A percentile compares a stretch with the other conserved stretches of the same genome.
phyloP scores from a whole-genome alignment of 1,284 basidiomycete species.

The Puccinia polysora region DNA sequence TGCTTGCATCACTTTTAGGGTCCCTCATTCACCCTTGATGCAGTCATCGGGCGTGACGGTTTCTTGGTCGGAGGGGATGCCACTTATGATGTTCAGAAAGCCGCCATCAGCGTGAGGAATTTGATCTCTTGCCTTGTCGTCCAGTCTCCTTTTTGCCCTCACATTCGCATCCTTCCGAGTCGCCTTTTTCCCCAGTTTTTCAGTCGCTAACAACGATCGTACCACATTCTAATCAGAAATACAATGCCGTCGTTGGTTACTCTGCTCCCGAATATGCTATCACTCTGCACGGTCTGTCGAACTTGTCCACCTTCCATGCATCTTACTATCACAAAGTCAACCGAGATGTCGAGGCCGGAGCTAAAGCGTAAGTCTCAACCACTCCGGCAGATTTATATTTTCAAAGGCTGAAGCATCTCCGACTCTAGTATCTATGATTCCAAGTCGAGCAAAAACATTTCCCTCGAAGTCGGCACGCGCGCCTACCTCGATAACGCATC shows the following conservation, averaged over 20 bases:
- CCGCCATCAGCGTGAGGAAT: conserved; percentile 68
- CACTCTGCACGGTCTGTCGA: conserved; percentile 89
- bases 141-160: too few relatives aligned
- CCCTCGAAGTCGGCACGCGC: conserved; percentile 94
- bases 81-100: conserved; percentile 91
- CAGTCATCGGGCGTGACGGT: conserved; percentile 84
- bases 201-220: too few relatives aligned
- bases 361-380: conserved; percentile 62
- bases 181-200: too few relatives aligned
- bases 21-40: conserved; percentile 43
- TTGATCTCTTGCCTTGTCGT: too few relatives aligned
- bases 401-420: too few relatives aligned
- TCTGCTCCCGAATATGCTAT: conserved; percentile 95
- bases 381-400: too few relatives aligned
- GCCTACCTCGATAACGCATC: conserved; percentile 65
- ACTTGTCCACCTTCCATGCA: conserved; percentile 87
- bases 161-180: too few relatives aligned
- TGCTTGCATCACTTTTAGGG: conserved; percentile 16
- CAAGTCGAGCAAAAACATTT: conserved; percentile 82
- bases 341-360: conserved; percentile 91
- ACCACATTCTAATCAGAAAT: too few relatives aligned
- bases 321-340: conserved; percentile 98
- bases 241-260: conserved; percentile 87
- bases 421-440: conserved; percentile 78
- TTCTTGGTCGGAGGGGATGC: conserved; percentile 96